phyloP scores from a whole-genome alignment of 202 grass and related monocot species.

The Zoysia matrella region DNA sequence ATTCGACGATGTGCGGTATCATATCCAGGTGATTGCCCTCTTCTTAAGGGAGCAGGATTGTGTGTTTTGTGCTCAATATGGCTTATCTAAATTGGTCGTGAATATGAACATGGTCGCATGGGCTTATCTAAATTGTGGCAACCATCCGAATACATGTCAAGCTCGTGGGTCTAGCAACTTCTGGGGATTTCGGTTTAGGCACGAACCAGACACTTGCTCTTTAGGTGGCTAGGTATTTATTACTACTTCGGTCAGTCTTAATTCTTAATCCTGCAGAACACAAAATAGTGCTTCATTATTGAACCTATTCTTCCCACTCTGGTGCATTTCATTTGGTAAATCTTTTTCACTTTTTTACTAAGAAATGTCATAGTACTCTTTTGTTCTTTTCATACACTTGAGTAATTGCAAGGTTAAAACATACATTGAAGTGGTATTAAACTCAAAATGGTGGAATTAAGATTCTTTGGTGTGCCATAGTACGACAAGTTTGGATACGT shows the following conservation, averaged over 20 bases:
- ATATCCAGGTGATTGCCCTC: slow-evolving; percentile 73
- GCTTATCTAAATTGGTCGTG: not conserved
- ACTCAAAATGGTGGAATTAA: slow-evolving; percentile 6
- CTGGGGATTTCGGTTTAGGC: not conserved
- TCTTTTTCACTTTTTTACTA: not conserved
- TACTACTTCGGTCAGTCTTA: not conserved
- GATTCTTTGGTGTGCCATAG: slow-evolving; percentile 4
- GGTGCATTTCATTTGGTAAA: not conserved
- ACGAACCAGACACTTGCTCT: not conserved
- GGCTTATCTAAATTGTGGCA: not conserved
- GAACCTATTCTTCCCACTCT: not conserved
- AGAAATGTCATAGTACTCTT: not conserved
- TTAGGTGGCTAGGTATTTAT: not conserved
- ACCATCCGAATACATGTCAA: not conserved
- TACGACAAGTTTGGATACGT: slow-evolving; percentile 11
- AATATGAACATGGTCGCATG: slow-evolving; percentile 5
- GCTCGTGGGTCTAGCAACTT: not conserved
- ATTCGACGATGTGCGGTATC: slow-evolving; percentile 94
- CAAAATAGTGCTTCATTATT: not conserved
- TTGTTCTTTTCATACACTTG: not conserved
- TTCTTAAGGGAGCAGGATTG: not conserved
- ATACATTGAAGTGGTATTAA: not conserved
- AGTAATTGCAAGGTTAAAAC: not conserved
- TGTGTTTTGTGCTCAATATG: not conserved
- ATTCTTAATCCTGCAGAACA: not conserved